Evolutionary conservation across 495 filamentous ascomycete genomes (phyloP).

Genomic region (Hyaloscypha bicolor): DNA sequence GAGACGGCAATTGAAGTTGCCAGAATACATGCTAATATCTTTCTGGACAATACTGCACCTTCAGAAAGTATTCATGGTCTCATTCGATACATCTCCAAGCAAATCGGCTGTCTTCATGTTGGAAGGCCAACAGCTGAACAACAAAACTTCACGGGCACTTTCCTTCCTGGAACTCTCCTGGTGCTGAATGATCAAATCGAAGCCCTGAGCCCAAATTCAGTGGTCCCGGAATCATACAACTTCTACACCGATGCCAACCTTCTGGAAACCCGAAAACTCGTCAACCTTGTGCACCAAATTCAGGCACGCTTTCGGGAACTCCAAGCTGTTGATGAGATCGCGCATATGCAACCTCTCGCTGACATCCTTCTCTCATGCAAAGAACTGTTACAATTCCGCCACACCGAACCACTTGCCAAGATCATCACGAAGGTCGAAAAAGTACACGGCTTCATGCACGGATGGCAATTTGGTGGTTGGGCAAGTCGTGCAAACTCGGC

Average conservation of each 20-base stretch:
- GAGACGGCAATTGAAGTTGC: slow-evolving; percentile 49
- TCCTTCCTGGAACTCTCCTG: slow-evolving; percentile 68
- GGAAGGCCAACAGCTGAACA: background rate
- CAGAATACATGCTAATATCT: slow-evolving; percentile 50
- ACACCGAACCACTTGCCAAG: slow-evolving; percentile 84
- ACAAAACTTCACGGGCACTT: slow-evolving; percentile 42
- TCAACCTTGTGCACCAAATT: slow-evolving; percentile 64
- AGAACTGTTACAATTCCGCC: slow-evolving; percentile 69
- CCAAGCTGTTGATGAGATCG: slow-evolving; percentile 58
- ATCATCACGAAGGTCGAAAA: slow-evolving; percentile 83
- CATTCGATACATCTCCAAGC: slow-evolving; percentile 39
- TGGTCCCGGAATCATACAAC: slow-evolving; percentile 61
- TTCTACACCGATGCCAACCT: slow-evolving; percentile 86
- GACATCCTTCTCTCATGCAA: slow-evolving; percentile 77
- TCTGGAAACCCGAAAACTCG: slow-evolving; percentile 69
- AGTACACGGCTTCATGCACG: slow-evolving; percentile 76
- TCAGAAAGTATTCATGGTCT: slow-evolving; percentile 41
- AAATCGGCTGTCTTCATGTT: slow-evolving; percentile 24
- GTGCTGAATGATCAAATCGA: slow-evolving; percentile 60
- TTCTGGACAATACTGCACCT: slow-evolving; percentile 40
- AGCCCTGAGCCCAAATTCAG: slow-evolving; percentile 46
- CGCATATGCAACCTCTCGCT: slow-evolving; percentile 59
- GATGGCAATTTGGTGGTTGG: slow-evolving; percentile 85
- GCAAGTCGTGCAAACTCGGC: slow-evolving; percentile 79
- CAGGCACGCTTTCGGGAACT: slow-evolving; percentile 71